Evolutionary conservation across 2,329 filamentous ascomycete genomes (phyloP).

Genomic region (Fusarium subglutinans): DNA sequence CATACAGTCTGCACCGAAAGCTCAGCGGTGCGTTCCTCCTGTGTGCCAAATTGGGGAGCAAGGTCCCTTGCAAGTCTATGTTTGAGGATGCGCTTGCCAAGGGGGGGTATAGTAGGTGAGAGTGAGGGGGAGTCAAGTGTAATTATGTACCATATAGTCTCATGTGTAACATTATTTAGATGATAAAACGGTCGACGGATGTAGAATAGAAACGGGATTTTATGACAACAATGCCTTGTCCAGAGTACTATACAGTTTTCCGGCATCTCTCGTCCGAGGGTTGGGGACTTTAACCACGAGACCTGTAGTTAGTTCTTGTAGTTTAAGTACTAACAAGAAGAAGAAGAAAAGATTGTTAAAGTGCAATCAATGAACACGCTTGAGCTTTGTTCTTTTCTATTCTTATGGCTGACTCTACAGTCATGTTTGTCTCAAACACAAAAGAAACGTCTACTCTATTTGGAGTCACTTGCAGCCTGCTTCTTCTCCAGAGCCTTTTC

Average conservation of each 20-base stretch:
- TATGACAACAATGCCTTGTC: background rate
- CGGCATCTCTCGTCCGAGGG: background rate
- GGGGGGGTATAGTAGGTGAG: constrained; percentile 44
- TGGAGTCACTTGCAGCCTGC: background rate
- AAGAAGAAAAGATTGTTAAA: background rate
- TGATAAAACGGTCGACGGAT: background rate
- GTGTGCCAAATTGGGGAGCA: constrained; percentile 85
- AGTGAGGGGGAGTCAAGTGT: background rate
- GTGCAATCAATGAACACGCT: background rate
- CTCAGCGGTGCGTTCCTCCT: constrained; percentile 93
- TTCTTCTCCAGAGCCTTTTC: constrained; percentile 39
- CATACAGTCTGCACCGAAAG: constrained; percentile 94
- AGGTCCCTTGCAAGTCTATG: constrained; percentile 81
- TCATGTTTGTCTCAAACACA: background rate
- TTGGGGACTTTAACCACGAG: background rate
- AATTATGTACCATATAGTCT: constrained; percentile 27
- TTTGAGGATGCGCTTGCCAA: constrained; percentile 69
- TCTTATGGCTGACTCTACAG: background rate
- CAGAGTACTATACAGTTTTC: no score
- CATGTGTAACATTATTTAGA: constrained; percentile 33
- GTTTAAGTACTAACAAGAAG: background rate
- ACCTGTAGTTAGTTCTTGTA: background rate
- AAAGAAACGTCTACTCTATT: background rate
- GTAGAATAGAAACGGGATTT: constrained; percentile 14
- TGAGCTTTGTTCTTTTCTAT: background rate